Evolutionary conservation across 139 green algal genomes (phyloP), one percentile per base, ranked within the genome.

Genomic region (Chlorella sp.): DNA sequence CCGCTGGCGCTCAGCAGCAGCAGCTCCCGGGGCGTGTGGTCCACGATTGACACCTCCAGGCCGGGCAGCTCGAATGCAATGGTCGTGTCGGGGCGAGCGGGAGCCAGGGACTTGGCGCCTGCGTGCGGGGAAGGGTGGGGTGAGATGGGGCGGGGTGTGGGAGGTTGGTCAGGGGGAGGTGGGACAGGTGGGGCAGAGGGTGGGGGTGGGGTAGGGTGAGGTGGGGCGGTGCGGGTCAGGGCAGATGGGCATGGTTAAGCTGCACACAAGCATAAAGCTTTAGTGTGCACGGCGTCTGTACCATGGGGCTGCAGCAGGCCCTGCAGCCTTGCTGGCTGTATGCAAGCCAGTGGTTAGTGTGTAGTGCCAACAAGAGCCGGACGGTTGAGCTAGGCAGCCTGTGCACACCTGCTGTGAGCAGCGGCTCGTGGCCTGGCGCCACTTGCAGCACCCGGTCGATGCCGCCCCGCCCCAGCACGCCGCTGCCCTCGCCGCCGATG

Each of bases 31-130:
- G 97, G 95, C 71, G 83, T 77, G 32, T 94, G 86, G 91, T 98
- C 97, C 34, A 98, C 93, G 28, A 98, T 28, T 69, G 94, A 97
- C 21, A 98, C 66, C 57, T 97, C 94, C 53, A 96, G 68, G n/a
- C 68, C 78, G 12, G 85, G 40, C 77, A 94, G 85, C 80, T 95
- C 88, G 18, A 94, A 37, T 19, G 75, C 26, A 22, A 91, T 19
- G 68, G 88, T 57, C 21, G 91, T 21, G 69, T 83, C 75, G n/a
- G 60, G 32, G 73, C 24, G 36, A 42, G 83, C 0, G 79, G 24
- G 66, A 32, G 80, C 37, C 61, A 42, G 48, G 78, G 81, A 39
- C 80, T 60, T 64, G 66, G 53, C 32, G 64, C 68, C 28, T 88
- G 78, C 36, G 40, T 2, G 34, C 68, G 28, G 53, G 88, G 53